These are phyloP conservation scores for Nakaseomyces nivariensis DNA, from an alignment of 1,139 yeast species.

Conservation along the genomic window DNA sequence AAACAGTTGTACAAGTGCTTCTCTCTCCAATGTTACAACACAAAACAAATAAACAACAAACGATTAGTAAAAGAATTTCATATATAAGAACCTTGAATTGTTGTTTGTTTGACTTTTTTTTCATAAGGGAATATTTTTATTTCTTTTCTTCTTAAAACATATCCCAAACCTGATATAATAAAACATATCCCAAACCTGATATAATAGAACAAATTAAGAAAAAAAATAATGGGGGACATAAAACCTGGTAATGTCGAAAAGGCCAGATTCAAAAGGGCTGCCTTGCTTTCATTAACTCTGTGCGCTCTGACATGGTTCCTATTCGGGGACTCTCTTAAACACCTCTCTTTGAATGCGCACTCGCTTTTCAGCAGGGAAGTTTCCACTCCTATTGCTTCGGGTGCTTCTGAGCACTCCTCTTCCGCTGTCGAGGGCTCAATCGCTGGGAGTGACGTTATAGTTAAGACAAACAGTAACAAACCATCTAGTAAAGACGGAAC, in stretches of 20 bases:
- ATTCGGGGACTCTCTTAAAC: background rate
- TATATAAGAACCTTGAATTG: no score
- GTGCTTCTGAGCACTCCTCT: background rate
- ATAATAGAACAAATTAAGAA: background rate
- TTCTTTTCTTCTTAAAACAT: no score
- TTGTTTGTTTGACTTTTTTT: no score
- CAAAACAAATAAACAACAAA: no score
- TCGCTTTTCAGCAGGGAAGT: background rate
- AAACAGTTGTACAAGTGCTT: no score
- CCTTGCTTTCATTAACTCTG: background rate
- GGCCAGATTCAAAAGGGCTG: background rate
- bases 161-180: no score
- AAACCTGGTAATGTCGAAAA: background rate
- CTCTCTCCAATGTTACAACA: no score
- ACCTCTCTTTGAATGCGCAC: background rate
- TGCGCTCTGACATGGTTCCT: background rate
- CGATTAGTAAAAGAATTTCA: no score
- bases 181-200: no score
- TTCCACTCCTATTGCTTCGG: background rate
- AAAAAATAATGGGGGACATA: background rate
- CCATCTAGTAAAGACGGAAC: background rate
- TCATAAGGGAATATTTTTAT: no score
- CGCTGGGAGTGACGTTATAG: background rate
- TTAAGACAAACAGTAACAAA: background rate
- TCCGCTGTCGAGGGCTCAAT: background rate